Percentiles rank a stretch among this genome's conserved stretches.
phyloP scores from a whole-genome alignment of 1,284 basidiomycete genomes.

The Puccinia horiana region DNA sequence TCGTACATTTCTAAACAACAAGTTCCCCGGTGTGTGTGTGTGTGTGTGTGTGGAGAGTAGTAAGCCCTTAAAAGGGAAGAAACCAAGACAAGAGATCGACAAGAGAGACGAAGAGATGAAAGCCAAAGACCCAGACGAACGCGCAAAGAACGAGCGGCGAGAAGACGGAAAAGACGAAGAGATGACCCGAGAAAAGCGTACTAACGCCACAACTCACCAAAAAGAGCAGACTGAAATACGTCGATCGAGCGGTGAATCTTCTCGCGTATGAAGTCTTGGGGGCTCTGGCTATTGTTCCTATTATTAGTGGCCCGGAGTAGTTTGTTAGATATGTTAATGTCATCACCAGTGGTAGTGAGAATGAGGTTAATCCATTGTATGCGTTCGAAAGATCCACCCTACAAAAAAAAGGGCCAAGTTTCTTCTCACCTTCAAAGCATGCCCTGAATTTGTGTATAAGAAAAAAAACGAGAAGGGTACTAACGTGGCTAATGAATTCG shows the following conservation, averaged over 20 bases:
- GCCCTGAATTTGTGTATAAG: too few species aligned
- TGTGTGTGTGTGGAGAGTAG: too few species aligned
- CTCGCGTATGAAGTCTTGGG: not conserved
- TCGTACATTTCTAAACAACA: too few species aligned
- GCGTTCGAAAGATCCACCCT: slow-evolving; percentile 53
- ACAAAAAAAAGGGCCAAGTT: too few species aligned
- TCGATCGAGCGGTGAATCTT: slow-evolving; percentile 29
- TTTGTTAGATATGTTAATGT: slow-evolving; percentile 53
- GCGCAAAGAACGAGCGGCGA: slow-evolving; percentile 52
- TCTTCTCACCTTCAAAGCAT: too few species aligned
- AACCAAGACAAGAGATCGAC: not conserved
- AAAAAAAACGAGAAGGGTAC: not conserved
- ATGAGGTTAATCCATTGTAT: slow-evolving; percentile 52
- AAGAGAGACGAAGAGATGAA: slow-evolving; percentile 29
- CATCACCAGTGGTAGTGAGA: slow-evolving; percentile 51
- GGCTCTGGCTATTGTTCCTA: not conserved
- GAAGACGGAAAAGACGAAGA: slow-evolving; percentile 53
- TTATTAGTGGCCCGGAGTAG: slow-evolving; percentile 52
- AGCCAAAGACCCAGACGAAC: slow-evolving; percentile 49
- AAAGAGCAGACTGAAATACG: slow-evolving; percentile 12
- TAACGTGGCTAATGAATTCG: slow-evolving; percentile 53
- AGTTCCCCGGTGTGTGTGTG: too few species aligned
- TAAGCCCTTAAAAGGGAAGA: not conserved
- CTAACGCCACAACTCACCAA: slow-evolving; percentile 46
- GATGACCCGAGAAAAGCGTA: slow-evolving; percentile 51